Evolutionary conservation across 805 yeast species (phyloP).

Genomic region (Wickerhamomyces hampshirensis): DNA sequence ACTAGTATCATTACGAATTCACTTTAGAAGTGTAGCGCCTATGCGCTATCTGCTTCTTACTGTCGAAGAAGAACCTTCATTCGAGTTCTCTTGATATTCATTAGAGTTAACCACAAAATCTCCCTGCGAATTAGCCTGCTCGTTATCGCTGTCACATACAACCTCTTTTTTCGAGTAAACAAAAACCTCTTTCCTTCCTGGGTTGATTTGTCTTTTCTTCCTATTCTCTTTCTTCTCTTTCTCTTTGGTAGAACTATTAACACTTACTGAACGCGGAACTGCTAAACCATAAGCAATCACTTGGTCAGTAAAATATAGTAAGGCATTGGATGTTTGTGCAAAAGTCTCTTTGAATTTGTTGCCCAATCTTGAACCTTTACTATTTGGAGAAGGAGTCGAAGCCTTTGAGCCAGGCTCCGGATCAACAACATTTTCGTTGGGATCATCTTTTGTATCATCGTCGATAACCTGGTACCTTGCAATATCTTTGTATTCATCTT

Average conservation of each 20-base stretch:
- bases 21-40: too few species aligned
- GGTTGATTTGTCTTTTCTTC: conserved; percentile 24
- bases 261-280: conserved; percentile 44
- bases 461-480: conserved; percentile 20
- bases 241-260: conserved; percentile 19
- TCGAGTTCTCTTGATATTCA: neutral
- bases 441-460: conserved; percentile 11
- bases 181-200: conserved; percentile 32
- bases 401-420: neutral
- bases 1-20: too few species aligned
- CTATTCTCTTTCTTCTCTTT: conserved; percentile 9
- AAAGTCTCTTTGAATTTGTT: conserved; percentile 21
- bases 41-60: neutral
- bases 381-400: neutral
- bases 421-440: conserved; percentile 2
- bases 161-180: conserved; percentile 40
- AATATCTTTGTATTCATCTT: conserved; percentile 45
- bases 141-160: conserved; percentile 32
- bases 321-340: conserved; percentile 30
- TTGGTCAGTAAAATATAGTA: conserved; percentile 45
- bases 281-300: conserved; percentile 56
- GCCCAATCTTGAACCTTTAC: conserved; percentile 2
- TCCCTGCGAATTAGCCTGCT: conserved; percentile 5
- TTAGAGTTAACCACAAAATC: neutral
- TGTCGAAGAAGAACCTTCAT: neutral